phyloP scores from a whole-genome alignment of 225 moss, liverwort and hornwort species.

The Physcomitrellopsis africana region DNA sequence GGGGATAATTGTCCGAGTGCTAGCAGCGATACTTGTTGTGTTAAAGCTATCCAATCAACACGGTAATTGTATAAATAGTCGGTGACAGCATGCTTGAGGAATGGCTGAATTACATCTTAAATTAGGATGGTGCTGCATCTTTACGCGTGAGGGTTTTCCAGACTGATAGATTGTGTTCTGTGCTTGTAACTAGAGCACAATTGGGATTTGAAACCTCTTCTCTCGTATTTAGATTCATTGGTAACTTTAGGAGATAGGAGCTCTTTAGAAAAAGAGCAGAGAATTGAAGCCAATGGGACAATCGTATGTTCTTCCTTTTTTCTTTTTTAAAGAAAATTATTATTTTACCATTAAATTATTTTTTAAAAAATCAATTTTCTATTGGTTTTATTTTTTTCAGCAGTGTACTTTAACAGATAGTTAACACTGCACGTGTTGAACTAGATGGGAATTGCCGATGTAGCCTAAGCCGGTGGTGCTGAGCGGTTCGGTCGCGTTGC shows the following conservation, averaged over 20 bases:
- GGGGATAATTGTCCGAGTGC: background rate
- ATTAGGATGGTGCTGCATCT: background rate
- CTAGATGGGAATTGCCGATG: background rate
- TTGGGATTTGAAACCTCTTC: background rate
- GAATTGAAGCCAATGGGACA: background rate
- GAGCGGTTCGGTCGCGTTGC: background rate
- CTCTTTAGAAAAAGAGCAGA: background rate
- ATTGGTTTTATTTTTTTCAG: too few species aligned
- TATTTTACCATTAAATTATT: too few species aligned
- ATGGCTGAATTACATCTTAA: conserved; percentile 8
- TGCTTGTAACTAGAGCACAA: background rate
- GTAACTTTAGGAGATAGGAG: background rate
- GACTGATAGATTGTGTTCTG: background rate
- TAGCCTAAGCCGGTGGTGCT: background rate
- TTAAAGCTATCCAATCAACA: background rate
- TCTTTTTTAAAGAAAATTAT: too few species aligned
- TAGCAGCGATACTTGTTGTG: background rate
- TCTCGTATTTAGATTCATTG: background rate
- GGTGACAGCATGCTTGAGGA: background rate
- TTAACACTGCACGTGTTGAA: background rate
- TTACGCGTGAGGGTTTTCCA: background rate
- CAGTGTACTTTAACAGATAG: too few species aligned
- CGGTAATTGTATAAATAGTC: conserved; percentile 9
- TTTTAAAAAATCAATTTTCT: too few species aligned
- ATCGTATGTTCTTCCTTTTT: background rate